Evolutionary conservation across 2,329 filamentous ascomycete genomes (phyloP), one percentile per base, ranked within the genome.

Genomic region (Talaromyces sp.): DNA sequence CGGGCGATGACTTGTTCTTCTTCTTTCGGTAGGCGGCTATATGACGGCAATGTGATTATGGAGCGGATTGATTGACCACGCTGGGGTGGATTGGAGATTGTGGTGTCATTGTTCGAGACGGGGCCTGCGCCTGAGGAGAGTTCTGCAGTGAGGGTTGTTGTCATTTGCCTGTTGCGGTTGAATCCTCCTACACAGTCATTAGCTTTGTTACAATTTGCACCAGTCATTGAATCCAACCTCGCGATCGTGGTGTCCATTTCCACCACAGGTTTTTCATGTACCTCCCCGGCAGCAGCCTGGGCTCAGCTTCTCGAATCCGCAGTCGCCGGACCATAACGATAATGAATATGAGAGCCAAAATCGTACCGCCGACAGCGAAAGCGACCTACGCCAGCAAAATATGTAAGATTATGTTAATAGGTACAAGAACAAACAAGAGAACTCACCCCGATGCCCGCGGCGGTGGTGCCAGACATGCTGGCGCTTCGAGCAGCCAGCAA

Each of bases 31-130:
- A 87, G 87, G 16, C 84, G 85, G 2, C 90, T 89, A 76, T 99
- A 99, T 0, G 91, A 86, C 0, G 95, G 95, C 2, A 99, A 81
- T 0, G 95, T 98, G 85, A 97, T 95, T 64, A 98, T 88, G n/a
- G 92, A 96, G 63, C 94, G 89, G 4, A 98, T 84, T 9, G 92
- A 96, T 1, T 91, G 93, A 71, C 94, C 90, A 37, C 94, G 87
- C 74, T 94, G 91, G 13, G 97, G 87, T 3, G 79, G 81, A 75
- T 78, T 66, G 19, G 67, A 66, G 22, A 43, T 52, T 33, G 10
- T 59, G 1, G 22, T 27, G 22, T 52, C 48, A 16, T 33, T 41
- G 37, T 54, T 54, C n/a, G 48, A 16, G 27, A 16, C n/a, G 50
- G 47, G 48, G 27, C 31, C 37, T 14, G 50, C 48, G 31, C 24